A percentile compares a stretch with the other conserved stretches of the same genome.
Conservation (phyloP, 1,284 basidiomycete genomes). For the Ganoderma lingzhi region DNA sequence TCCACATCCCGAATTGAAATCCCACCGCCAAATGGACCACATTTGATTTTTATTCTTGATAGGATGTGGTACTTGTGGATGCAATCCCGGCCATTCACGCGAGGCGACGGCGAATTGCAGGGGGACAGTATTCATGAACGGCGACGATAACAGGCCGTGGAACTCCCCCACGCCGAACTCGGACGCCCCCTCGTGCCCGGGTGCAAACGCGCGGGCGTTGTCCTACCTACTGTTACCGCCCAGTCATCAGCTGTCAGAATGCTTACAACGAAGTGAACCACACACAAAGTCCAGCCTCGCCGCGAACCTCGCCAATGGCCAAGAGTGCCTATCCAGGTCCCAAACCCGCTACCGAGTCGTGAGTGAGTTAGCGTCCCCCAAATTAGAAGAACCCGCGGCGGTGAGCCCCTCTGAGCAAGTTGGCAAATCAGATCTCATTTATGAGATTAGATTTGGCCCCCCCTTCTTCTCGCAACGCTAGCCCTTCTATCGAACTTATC, state of each 20-base stretch:
- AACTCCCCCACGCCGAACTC: too few species aligned
- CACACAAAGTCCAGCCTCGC: not conserved
- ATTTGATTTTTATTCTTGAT: not conserved
- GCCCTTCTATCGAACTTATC: not conserved
- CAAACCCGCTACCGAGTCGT: not conserved
- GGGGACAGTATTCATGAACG: not conserved
- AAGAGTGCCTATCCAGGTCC: not conserved
- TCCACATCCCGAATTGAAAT: not conserved
- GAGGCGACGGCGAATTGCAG: not conserved
- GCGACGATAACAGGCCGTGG: not conserved
- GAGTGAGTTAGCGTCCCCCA: not conserved
- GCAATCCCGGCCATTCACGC: not conserved
- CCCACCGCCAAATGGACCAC: not conserved
- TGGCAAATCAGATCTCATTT: not conserved
- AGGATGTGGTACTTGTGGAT: not conserved
- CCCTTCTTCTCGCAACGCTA: not conserved
- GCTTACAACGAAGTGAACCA: not conserved
- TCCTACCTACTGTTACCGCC: constrained; percentile 4
- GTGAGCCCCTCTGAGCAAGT: not conserved
- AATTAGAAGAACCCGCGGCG: not conserved
- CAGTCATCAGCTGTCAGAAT: not conserved
- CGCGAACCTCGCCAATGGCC: not conserved
- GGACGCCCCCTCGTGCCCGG: not conserved
- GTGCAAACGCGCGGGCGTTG: not conserved
- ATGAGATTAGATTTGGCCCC: not conserved